Conservation (phyloP, 306 rosid genomes). For the Dalbergia cochinchinensis region DNA sequence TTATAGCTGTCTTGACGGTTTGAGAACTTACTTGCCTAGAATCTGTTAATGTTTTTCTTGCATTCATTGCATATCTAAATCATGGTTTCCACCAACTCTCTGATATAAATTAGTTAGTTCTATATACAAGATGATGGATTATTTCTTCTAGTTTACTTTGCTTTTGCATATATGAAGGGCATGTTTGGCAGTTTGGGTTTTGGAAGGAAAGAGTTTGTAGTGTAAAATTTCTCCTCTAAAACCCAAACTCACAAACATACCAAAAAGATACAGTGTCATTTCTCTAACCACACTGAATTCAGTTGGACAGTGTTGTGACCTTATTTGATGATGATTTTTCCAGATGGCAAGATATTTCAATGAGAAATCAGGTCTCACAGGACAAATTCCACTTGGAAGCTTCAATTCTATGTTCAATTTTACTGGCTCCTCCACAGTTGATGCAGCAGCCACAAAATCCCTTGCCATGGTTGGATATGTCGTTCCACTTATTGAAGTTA, state of each 20-base stretch:
- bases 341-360: constrained; percentile 87
- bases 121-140: not conserved
- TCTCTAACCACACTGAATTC: constrained; percentile 8
- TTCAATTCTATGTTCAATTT: constrained; percentile 92
- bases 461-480: constrained; percentile 86
- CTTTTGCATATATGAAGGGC: not conserved
- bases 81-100: not conserved
- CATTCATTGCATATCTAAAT: not conserved
- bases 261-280: not conserved
- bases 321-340: constrained; percentile 47
- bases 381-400: constrained; percentile 76
- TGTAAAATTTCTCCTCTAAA: too few species aligned
- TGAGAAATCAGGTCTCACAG: constrained; percentile 64
- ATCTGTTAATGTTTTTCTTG: constrained; percentile 9
- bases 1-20: not conserved
- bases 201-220: too few species aligned
- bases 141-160: not conserved
- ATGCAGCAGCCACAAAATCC: constrained; percentile 81
- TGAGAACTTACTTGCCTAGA: constrained; percentile 8
- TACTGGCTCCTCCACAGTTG: constrained; percentile 80
- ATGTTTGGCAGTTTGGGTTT: too few species aligned
- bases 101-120: not conserved
- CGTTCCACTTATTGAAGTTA: constrained; percentile 70
- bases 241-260: too few species aligned
- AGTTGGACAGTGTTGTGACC: constrained; percentile 20